These are phyloP conservation scores for Lachancea nothofagi DNA, from an alignment of 805 yeast genomes.

Conservation along the genomic window DNA sequence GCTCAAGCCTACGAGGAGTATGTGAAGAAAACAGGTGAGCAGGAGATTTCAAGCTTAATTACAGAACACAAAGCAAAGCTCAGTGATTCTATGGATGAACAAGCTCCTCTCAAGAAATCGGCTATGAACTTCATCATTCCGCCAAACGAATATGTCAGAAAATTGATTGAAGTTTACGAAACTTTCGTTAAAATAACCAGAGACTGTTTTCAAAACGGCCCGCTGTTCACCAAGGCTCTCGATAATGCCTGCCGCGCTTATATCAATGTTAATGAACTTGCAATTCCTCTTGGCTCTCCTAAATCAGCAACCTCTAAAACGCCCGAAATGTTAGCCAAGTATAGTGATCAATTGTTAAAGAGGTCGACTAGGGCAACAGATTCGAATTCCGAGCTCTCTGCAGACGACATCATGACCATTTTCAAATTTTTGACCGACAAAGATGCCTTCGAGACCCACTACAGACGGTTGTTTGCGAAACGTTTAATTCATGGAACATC, in stretches of 20 bases:
- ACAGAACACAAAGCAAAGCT: constrained; percentile 16
- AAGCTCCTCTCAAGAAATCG: constrained; percentile 26
- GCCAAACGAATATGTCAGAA: constrained; percentile 75
- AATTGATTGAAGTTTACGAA: constrained; percentile 63
- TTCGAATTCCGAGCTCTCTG: constrained; percentile 62
- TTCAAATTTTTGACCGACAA: constrained; percentile 88
- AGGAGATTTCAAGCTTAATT: constrained; percentile 23
- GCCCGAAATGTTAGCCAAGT: constrained; percentile 86
- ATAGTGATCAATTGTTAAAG: constrained; percentile 77
- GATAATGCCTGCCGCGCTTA: constrained; percentile 84
- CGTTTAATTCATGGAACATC: constrained; percentile 85
- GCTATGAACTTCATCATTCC: constrained; percentile 38
- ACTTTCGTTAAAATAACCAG: constrained; percentile 42
- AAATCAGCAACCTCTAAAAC: constrained; percentile 63
- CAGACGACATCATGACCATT: constrained; percentile 79
- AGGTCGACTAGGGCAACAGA: constrained; percentile 67
- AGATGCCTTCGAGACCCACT: constrained; percentile 91
- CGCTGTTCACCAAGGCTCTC: constrained; percentile 76
- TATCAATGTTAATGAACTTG: constrained; percentile 77
- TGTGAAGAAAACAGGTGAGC: constrained; percentile 58
- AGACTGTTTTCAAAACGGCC: constrained; percentile 52
- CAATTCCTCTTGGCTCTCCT: constrained; percentile 50
- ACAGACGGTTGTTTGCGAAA: constrained; percentile 82
- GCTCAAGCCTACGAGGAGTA: constrained; percentile 67
- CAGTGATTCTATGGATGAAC: constrained; percentile 14